These are phyloP conservation scores for Globisporangium canariense DNA, from an alignment of 352 stramenopile genomes.

Conservation along the genomic window DNA sequence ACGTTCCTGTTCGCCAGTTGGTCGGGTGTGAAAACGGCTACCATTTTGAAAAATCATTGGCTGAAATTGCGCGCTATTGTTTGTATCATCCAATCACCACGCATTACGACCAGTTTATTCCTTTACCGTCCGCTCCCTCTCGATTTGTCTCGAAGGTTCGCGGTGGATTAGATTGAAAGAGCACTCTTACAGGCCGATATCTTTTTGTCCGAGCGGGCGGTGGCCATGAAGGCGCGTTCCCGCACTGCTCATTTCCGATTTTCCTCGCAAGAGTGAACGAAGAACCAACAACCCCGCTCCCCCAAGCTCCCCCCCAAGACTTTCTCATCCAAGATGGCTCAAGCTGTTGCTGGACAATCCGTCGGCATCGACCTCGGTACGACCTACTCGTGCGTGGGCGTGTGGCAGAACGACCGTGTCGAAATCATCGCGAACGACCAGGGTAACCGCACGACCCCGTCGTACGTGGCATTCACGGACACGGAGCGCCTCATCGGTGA, in stretches of 20 bases:
- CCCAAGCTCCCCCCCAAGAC: conserved; percentile 11
- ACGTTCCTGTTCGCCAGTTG: not conserved
- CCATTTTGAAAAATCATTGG: conserved; percentile 1
- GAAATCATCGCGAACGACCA: conserved; percentile 96
- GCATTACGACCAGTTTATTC: conserved; percentile 12
- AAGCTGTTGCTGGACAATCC: conserved; percentile 24
- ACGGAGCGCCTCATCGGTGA: conserved; percentile 94
- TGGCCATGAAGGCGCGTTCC: not conserved
- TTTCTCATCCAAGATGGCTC: conserved; percentile 25
- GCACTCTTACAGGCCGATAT: conserved; percentile 8
- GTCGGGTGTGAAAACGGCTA: not conserved
- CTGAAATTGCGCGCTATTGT: not conserved
- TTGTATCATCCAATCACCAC: conserved; percentile 1
- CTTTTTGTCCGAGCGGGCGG: not conserved
- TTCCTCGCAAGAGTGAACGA: conserved; percentile 22
- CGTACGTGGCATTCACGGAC: conserved; percentile 95
- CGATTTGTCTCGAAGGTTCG: conserved; percentile 16
- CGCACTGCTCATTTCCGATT: conserved; percentile 19
- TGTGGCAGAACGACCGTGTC: conserved; percentile 97
- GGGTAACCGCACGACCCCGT: conserved; percentile 94
- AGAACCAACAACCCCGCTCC: conserved; percentile 11
- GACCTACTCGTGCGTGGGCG: conserved; percentile 96
- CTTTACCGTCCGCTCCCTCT: not conserved
- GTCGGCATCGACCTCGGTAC: conserved; percentile 98
- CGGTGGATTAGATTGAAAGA: not conserved